Conservation (phyloP, 2,329 filamentous ascomycete species). For the Fusarium equiseti region DNA sequence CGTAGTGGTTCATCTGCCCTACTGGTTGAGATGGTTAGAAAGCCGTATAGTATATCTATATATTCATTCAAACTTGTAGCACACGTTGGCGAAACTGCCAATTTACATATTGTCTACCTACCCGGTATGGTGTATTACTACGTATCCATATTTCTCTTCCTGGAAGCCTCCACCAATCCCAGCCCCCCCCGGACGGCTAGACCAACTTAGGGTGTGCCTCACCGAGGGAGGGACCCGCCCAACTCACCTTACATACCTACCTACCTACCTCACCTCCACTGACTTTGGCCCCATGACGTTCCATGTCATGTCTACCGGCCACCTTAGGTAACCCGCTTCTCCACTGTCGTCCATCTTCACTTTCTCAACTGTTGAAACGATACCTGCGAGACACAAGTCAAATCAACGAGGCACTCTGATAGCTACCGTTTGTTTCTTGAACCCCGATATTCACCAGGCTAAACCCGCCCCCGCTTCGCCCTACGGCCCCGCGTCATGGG, state of each 20-base stretch:
- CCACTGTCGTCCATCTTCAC: constrained; percentile 16
- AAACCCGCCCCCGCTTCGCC: constrained; percentile 2
- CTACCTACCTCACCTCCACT: background rate
- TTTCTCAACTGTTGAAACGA: constrained; percentile 8
- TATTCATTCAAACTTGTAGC: background rate
- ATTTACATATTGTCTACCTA: background rate
- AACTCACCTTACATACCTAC: background rate
- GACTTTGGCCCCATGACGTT: constrained; percentile 44
- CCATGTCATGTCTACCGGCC: constrained; percentile 6
- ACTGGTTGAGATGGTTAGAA: background rate
- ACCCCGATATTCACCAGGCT: background rate
- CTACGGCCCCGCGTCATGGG: constrained; percentile 71
- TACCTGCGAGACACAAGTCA: background rate
- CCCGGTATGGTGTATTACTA: background rate
- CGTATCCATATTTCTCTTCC: background rate
- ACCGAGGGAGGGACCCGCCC: constrained; percentile 13
- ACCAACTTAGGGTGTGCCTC: constrained; percentile 18
- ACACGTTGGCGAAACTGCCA: background rate
- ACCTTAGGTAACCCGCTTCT: constrained; percentile 7
- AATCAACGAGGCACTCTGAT: background rate
- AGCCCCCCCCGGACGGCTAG: background rate
- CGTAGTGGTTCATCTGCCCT: background rate
- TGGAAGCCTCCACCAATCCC: background rate
- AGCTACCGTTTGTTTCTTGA: background rate
- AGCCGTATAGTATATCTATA: background rate